These are phyloP conservation scores for Lentinula raphanica DNA, from an alignment of 768 basidiomycete species.

Conservation along the genomic window DNA sequence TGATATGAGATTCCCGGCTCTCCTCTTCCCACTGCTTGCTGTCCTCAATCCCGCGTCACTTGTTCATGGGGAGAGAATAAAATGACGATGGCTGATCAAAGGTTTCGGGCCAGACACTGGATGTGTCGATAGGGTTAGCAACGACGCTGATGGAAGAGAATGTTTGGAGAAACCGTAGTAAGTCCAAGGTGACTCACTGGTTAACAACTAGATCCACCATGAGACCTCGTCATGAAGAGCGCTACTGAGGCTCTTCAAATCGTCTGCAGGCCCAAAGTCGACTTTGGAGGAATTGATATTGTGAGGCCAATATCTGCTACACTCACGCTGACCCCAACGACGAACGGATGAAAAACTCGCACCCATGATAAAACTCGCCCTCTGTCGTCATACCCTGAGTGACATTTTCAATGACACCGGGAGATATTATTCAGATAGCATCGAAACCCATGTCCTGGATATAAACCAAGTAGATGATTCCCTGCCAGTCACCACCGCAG, in stretches of 20 bases:
- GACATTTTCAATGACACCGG: conserved; percentile 63
- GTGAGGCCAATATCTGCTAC: conserved; percentile 34
- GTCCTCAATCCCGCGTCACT: too few relatives aligned
- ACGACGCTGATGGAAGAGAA: conserved; percentile 12
- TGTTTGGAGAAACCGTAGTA: too few relatives aligned
- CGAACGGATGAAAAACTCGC: conserved; percentile 29
- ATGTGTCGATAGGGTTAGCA: conserved; percentile 10
- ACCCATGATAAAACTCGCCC: conserved; percentile 73
- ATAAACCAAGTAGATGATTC: conserved; percentile 66
- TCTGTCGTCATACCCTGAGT: conserved; percentile 51
- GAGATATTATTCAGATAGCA: conserved; percentile 75
- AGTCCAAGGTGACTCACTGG: conserved; percentile 36
- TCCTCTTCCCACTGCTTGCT: too few relatives aligned
- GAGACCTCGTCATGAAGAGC: conserved; percentile 63
- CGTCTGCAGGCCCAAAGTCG: conserved; percentile 67
- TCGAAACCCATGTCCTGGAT: conserved; percentile 72
- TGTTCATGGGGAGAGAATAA: too few relatives aligned
- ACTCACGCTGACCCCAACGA: neutral
- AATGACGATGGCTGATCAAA: too few relatives aligned
- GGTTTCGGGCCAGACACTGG: conserved; percentile 14
- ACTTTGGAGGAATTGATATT: conserved; percentile 61
- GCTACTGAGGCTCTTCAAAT: conserved; percentile 59
- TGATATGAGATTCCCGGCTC: too few relatives aligned
- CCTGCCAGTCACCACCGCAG: conserved; percentile 70
- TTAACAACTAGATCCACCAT: conserved; percentile 79